These are phyloP conservation scores for Hypomyces perniciosus DNA, from an alignment of 2,329 filamentous ascomycete genomes.

Conservation along the genomic window DNA sequence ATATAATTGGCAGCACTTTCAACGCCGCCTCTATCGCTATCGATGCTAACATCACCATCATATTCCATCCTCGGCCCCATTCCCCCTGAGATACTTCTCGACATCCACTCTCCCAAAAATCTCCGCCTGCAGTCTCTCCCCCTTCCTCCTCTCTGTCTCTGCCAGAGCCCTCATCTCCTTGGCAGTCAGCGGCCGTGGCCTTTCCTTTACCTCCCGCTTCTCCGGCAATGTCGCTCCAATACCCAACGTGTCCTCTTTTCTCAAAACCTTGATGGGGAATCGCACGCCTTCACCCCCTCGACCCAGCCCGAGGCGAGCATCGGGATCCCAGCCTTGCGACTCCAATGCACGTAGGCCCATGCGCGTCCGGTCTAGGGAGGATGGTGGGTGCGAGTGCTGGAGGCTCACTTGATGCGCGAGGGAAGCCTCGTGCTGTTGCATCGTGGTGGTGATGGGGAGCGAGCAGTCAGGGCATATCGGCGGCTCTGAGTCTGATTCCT, in stretches of 20 bases:
- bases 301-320: constrained; percentile 66
- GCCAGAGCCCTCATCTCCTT: constrained; percentile 45
- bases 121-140: constrained; percentile 59
- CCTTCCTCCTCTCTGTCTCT: constrained; percentile 48
- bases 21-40: too few species aligned
- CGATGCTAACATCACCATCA: background rate
- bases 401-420: constrained; percentile 68
- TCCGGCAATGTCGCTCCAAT: constrained; percentile 51
- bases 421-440: constrained; percentile 49
- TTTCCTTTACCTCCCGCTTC: constrained; percentile 38
- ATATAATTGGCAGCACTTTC: too few species aligned
- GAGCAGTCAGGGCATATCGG: constrained; percentile 32
- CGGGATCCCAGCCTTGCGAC: constrained; percentile 68
- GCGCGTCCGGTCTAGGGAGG: constrained; percentile 60
- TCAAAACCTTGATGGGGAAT: constrained; percentile 65
- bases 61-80: constrained; percentile 20
- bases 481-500: background rate
- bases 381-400: constrained; percentile 64
- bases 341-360: constrained; percentile 64
- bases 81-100: constrained; percentile 61
- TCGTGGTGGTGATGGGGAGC: constrained; percentile 26
- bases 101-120: constrained; percentile 73
- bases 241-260: constrained; percentile 71
- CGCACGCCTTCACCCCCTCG: constrained; percentile 64
- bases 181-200: constrained; percentile 55